A percentile compares a stretch with the other conserved stretches of the same genome.
Conservation (phyloP, 1,284 basidiomycete species). For the Coriolopsis trogii region DNA sequence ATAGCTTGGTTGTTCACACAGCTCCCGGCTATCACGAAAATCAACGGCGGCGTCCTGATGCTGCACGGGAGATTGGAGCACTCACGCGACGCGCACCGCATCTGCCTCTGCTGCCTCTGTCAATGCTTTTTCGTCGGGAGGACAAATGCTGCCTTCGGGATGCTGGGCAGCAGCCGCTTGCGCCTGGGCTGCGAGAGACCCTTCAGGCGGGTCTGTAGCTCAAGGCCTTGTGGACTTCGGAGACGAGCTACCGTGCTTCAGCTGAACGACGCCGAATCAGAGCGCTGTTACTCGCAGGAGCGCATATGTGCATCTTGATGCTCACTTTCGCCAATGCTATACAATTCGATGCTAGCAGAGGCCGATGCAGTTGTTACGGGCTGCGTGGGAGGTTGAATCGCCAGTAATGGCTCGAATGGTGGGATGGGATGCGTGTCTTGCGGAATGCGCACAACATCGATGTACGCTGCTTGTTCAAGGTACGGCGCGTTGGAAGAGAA, state of each 20-base stretch:
- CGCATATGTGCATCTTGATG: background rate
- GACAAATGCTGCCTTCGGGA: slow-evolving; percentile 16
- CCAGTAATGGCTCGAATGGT: background rate
- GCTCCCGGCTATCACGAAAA: background rate
- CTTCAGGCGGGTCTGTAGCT: slow-evolving; percentile 33
- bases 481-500: slow-evolving; percentile 7
- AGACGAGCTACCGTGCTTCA: slow-evolving; percentile 17
- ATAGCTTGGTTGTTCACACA: slow-evolving; percentile 6
- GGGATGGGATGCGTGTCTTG: background rate
- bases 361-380: slow-evolving; percentile 3
- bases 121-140: slow-evolving; percentile 11
- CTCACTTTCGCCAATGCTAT: slow-evolving; percentile 6
- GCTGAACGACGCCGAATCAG: background rate
- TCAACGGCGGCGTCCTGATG: background rate
- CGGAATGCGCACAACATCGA: slow-evolving; percentile 5
- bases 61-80: no score
- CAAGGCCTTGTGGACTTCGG: slow-evolving; percentile 31
- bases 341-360: slow-evolving; percentile 2
- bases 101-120: slow-evolving; percentile 24
- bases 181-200: slow-evolving; percentile 33
- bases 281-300: background rate
- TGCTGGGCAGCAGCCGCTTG: slow-evolving; percentile 31
- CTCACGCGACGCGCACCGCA: slow-evolving; percentile 25
- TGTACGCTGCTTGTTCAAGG: slow-evolving; percentile 9
- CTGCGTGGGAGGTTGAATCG: background rate